A percentile compares a stretch with the other conserved stretches of the same genome.
Conservation (phyloP, 108 stramenopile species). For the Skeletonema costatum region DNA sequence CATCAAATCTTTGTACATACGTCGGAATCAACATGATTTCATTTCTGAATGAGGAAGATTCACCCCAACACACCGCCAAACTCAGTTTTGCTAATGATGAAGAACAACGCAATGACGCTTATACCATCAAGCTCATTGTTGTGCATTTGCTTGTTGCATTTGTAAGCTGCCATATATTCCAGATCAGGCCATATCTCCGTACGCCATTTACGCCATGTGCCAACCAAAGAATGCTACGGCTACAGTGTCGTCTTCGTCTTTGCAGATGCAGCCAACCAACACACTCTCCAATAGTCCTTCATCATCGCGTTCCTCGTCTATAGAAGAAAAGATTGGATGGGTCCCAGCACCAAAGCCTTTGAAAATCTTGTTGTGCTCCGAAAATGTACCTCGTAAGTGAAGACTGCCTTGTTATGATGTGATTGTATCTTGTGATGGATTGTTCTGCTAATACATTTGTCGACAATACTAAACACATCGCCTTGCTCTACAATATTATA, state of each 20-base stretch:
- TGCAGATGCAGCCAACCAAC: background rate
- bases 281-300: background rate
- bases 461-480: background rate
- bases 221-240: background rate
- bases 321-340: background rate
- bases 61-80: background rate
- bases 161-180: background rate
- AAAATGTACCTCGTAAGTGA: constrained; percentile 38
- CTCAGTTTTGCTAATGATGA: background rate
- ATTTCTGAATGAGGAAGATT: background rate
- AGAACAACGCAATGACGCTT: background rate
- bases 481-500: background rate
- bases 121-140: background rate
- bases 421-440: background rate
- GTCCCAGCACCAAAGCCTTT: background rate
- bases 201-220: background rate
- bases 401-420: background rate
- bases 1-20: background rate
- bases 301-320: background rate
- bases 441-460: background rate
- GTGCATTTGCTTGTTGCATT: background rate
- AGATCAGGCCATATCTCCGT: background rate
- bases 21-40: background rate
- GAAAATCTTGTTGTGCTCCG: constrained; percentile 36
- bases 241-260: background rate